Evolutionary conservation across 805 yeast genomes (phyloP), one percentile per base, ranked within the genome.

Genomic region (Metschnikowia baotianmanensis): DNA sequence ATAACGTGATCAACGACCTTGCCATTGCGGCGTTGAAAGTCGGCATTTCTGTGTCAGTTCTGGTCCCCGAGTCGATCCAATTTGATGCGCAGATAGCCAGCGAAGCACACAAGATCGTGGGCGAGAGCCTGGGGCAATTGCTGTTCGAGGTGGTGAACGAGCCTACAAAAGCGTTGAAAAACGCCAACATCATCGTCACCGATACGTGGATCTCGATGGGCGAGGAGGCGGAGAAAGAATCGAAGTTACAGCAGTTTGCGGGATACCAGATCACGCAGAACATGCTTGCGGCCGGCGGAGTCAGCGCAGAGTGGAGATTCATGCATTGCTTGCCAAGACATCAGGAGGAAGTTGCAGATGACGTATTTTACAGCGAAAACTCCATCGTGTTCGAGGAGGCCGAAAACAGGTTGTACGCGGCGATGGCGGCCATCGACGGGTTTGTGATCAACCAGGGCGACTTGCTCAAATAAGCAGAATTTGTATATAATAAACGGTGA

Each of bases 171-270:
- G 96, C 97, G 1, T 77, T 88, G 36, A 71, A 73, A 39, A 72
- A 74, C 50, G 88, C 98, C 4, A 78, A 91, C 57, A 73, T 93
- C 29, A 63, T 93, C 25, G 98, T 91, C 32, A 93, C 99, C 12
- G 99, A 93, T 57, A 93, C 99, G 3, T 93, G 96, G 81, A 80
- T 93, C 18, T 91, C 98, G 1, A 93, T 93, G 99, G 99, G 99
- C 42, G 90, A 93, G 70, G 99, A 93, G 63, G 68, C 76, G 4
- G 90, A 90, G 60, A 86, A 80, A 48, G 71, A 61, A 35, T 69
- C 73, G 42, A 86, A 90, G 48, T 69, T 93, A 52, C 71, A 80
- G 56, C 90, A 88, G 65, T 93, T 93, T 61, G 74, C 70, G 12
- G 96, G 95, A 1, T 93, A 82, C 74, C 96, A 88, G 68, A 83